These are phyloP conservation scores for Calonectria naviculata DNA, from an alignment of 2,329 filamentous ascomycete species.

Conservation along the genomic window DNA sequence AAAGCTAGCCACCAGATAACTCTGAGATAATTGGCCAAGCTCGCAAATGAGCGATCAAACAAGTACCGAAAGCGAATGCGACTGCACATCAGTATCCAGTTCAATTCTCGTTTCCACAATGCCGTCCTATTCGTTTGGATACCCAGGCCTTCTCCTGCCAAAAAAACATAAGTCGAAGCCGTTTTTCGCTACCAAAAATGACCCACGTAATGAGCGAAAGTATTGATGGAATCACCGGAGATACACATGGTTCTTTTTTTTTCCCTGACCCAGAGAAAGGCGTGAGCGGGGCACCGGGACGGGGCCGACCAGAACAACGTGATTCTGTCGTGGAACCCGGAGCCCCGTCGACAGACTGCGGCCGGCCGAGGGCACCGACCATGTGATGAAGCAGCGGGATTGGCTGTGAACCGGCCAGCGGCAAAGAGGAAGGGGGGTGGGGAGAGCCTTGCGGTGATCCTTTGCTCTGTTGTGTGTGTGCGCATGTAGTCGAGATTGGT, in stretches of 20 bases:
- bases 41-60: neutral
- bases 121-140: neutral
- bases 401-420: neutral
- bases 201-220: slow-evolving; percentile 9
- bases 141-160: neutral
- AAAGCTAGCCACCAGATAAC: neutral
- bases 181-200: neutral
- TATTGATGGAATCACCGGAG: slow-evolving; percentile 9
- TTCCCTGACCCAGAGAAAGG: neutral
- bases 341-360: slow-evolving; percentile 17
- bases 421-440: neutral
- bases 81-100: neutral
- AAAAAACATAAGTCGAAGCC: neutral
- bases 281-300: neutral
- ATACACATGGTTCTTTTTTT: neutral
- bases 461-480: neutral
- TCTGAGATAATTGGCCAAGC: neutral
- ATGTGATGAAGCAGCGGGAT: neutral
- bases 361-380: neutral
- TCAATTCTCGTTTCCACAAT: neutral
- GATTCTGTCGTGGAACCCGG: slow-evolving; percentile 20
- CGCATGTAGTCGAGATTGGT: slow-evolving; percentile 14
- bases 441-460: neutral
- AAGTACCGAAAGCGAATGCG: neutral
- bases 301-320: slow-evolving; percentile 21